Evolutionary conservation across 345 rosid genomes (phyloP), one percentile per base, ranked within the genome.

Genomic region (Microcos paniculata): DNA sequence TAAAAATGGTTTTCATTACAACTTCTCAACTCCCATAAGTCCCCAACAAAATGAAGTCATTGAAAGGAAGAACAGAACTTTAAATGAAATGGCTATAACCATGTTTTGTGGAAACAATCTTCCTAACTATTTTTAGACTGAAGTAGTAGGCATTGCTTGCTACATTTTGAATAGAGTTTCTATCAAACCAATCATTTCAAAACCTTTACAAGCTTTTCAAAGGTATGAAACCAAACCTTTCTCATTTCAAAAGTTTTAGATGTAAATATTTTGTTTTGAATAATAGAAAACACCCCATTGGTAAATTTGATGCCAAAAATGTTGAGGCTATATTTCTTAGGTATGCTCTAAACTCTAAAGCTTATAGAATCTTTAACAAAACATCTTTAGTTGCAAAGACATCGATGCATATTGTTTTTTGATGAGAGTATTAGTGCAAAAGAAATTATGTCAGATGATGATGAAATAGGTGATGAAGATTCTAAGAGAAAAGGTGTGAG

Each of bases 161-260:
- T 73, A 57, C 18, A 38, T 57, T n/a, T 26, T 59, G 1, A 73
- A 73, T 58, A n/a, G 66, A 19, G 52, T 24, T 14, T 23, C 58
- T 9, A 57, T 73, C 38, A 58, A 67, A 61, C 33, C 57, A 13
- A 23, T 28, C 13, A 40, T 73, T 14, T 40, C 31, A 1, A 73
- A 73, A 73, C 35, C 76, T 45, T 51, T 73, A 58, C 35, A 67
- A 73, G 56, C 53, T 59, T n/a, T 73, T 16, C 6, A 35, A 35
- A 2, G 40, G 40, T 4, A 35, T 4, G 6, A 35, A 35, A 2
- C 40, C 40, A 0, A 74, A 61, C 3, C 21, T 74, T 43, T 21
- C 56, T 14, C 45, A 61, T 43, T 62, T 74, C 14, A 38, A 45
- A 5, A 13, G 40, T 1, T 62, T 74, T 43, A 57, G 58, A 1